These are phyloP conservation scores for Diaporthe sp. DNA, from an alignment of 2,329 filamentous ascomycete species.

Conservation along the genomic window DNA sequence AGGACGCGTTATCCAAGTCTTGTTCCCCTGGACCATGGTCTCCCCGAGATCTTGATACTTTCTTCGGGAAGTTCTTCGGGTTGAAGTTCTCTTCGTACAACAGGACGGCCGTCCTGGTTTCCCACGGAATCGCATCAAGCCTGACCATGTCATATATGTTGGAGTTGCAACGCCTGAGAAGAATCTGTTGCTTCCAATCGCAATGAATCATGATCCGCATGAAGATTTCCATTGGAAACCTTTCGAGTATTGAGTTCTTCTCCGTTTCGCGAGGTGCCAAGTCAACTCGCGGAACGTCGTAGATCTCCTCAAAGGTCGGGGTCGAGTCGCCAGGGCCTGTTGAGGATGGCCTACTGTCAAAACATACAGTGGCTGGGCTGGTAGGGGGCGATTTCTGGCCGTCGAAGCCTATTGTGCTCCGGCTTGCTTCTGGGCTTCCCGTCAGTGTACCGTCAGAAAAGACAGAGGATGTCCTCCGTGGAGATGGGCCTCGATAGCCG, in stretches of 20 bases:
- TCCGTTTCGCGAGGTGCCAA: conserved; percentile 6
- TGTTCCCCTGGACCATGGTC: neutral
- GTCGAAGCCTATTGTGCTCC: neutral
- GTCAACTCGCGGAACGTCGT: conserved; percentile 10
- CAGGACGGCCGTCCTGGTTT: conserved; percentile 24
- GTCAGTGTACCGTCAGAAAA: conserved; percentile 1
- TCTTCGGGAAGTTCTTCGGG: conserved; percentile 28
- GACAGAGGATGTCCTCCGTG: conserved; percentile 21
- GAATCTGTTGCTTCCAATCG: conserved; percentile 24
- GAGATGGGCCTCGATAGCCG: neutral
- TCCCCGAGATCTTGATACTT: neutral
- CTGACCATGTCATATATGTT: conserved; percentile 23
- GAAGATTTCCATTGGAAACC: conserved; percentile 28
- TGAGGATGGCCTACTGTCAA: conserved; percentile 4
- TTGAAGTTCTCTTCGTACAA: conserved; percentile 29
- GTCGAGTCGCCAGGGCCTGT: neutral
- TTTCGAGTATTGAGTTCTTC: conserved; percentile 23
- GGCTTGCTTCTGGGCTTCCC: conserved; percentile 25
- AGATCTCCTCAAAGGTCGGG: conserved; percentile 27
- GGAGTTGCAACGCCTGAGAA: conserved; percentile 29
- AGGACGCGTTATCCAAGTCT: neutral
- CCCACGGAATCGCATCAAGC: conserved; percentile 32
- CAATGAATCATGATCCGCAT: conserved; percentile 34
- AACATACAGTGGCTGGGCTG: conserved; percentile 13
- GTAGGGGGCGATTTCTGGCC: conserved; percentile 15